These are phyloP conservation scores for Colletotrichum endophyticum DNA, from an alignment of 2,329 filamentous ascomycete genomes.

Conservation along the genomic window DNA sequence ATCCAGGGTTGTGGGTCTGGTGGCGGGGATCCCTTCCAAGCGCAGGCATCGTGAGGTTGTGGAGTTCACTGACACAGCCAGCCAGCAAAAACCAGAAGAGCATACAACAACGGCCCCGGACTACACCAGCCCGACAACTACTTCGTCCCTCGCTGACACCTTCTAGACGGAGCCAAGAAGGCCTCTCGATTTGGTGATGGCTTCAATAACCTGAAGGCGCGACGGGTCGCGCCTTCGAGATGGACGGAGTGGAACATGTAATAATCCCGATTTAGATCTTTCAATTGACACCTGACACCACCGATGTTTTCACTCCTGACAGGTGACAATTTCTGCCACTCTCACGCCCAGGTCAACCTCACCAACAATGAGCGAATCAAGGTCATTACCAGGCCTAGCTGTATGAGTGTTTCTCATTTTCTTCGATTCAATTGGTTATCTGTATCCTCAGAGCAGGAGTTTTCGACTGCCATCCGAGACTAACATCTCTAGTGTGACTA, in stretches of 20 bases:
- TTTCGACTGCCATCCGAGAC: not conserved
- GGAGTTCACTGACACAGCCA: not conserved
- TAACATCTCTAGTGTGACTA: constrained; percentile 21
- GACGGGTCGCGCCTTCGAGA: not conserved
- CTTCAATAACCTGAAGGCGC: not conserved
- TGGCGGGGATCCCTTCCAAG: not conserved
- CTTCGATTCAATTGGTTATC: not conserved
- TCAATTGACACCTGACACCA: not conserved
- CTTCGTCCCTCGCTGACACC: not conserved
- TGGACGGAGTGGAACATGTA: not conserved
- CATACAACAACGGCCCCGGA: not conserved
- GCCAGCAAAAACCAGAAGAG: not conserved
- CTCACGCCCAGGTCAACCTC: not conserved
- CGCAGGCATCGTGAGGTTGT: not conserved
- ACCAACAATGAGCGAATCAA: not conserved
- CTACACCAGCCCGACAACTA: not conserved
- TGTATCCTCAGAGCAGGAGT: not conserved
- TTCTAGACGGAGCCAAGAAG: not conserved
- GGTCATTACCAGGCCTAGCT: not conserved
- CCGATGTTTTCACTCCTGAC: not conserved
- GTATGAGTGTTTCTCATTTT: not conserved
- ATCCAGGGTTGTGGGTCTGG: not conserved
- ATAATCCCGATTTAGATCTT: not conserved
- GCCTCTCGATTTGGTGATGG: not conserved
- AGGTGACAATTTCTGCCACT: not conserved